phyloP scores from a whole-genome alignment of 495 filamentous ascomycete species.

The Usnea hakonensis region DNA sequence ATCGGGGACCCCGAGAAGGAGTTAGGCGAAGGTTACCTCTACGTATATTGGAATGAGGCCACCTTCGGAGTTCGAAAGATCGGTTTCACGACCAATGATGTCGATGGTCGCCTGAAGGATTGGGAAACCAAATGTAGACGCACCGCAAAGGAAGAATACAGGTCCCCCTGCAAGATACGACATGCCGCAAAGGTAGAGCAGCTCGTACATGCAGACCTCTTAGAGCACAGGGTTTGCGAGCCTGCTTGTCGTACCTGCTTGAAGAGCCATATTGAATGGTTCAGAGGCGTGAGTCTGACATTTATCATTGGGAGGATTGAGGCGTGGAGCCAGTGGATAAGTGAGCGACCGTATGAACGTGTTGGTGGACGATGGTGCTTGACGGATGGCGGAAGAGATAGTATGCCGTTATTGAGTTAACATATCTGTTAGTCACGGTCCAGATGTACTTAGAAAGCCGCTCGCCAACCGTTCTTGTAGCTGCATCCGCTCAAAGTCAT shows the following conservation, averaged over 20 bases:
- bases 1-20: neutral
- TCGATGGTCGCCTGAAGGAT: neutral
- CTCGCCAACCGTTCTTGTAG: too few relatives aligned
- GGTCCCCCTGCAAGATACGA: neutral
- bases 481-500: too few relatives aligned
- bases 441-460: too few relatives aligned
- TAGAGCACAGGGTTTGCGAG: neutral
- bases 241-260: neutral
- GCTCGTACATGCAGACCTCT: slow-evolving; percentile 10
- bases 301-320: neutral
- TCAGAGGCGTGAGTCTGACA: neutral
- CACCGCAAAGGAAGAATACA: neutral
- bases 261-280: neutral
- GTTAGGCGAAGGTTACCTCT: neutral
- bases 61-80: slow-evolving; percentile 6
- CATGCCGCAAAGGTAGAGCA: slow-evolving; percentile 3
- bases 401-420: too few relatives aligned
- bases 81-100: neutral
- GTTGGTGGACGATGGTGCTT: neutral
- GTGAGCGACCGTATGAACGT: neutral
- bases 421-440: too few relatives aligned
- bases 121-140: neutral
- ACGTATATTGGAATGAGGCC: slow-evolving; percentile 11
- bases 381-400: neutral
- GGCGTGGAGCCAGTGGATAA: slow-evolving; percentile 4